These are phyloP conservation scores for Didymella glomerata DNA, from an alignment of 2,329 filamentous ascomycete species.

Conservation along the genomic window DNA sequence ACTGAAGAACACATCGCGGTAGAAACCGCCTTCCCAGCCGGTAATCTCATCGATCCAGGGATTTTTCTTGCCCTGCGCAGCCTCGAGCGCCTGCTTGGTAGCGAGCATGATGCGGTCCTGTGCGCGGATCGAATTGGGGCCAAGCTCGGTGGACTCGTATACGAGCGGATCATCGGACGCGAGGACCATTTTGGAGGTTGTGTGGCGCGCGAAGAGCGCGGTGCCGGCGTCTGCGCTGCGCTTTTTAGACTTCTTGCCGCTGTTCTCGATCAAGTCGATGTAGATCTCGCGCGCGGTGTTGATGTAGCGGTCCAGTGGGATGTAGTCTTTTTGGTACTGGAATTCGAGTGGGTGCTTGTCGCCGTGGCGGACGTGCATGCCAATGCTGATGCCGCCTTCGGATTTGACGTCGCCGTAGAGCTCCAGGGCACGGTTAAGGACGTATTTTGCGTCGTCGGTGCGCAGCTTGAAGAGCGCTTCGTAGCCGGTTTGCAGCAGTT, in stretches of 20 bases:
- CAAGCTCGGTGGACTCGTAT: conserved; percentile 71
- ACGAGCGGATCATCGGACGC: conserved; percentile 85
- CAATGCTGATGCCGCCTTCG: conserved; percentile 66
- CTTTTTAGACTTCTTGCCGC: conserved; percentile 47
- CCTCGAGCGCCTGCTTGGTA: conserved; percentile 64
- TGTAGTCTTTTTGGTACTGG: conserved; percentile 79
- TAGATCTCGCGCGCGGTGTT: conserved; percentile 65
- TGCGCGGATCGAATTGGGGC: conserved; percentile 62
- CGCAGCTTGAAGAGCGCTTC: conserved; percentile 76
- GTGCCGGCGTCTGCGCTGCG: conserved; percentile 19
- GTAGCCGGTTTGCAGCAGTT: conserved; percentile 74
- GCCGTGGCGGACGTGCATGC: conserved; percentile 81
- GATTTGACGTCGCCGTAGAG: conserved; percentile 60
- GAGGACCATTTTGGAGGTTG: conserved; percentile 63
- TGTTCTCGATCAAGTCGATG: conserved; percentile 56
- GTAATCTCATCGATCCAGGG: conserved; percentile 76
- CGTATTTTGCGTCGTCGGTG: conserved; percentile 71
- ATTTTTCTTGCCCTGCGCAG: conserved; percentile 49
- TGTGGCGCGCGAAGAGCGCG: conserved; percentile 37
- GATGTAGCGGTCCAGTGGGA: conserved; percentile 75
- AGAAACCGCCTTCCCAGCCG: conserved; percentile 91
- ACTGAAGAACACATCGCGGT: conserved; percentile 80
- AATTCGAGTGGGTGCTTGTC: conserved; percentile 80
- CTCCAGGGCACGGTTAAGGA: conserved; percentile 65
- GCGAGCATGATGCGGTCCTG: conserved; percentile 81